phyloP scores from a whole-genome alignment of 257 asterid species.

The Lantana camara region DNA sequence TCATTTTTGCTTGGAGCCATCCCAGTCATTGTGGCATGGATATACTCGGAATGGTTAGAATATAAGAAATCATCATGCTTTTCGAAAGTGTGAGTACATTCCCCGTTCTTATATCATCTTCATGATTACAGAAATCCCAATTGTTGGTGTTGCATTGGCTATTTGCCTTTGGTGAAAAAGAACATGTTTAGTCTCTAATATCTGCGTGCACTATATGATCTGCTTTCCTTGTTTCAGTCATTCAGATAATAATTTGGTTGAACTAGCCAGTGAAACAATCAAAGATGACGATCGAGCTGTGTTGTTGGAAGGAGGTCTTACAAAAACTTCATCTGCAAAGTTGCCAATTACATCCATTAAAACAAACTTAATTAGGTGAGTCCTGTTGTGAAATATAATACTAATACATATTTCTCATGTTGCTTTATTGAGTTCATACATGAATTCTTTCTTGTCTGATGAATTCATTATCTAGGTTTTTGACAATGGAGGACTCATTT shows the following conservation, averaged over 20 bases:
- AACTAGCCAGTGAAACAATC: slow-evolving; percentile 50
- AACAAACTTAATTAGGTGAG: slow-evolving; percentile 66
- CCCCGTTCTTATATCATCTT: slow-evolving; percentile 13
- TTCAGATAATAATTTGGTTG: slow-evolving; percentile 76
- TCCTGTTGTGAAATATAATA: slow-evolving; percentile 16
- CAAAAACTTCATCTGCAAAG: slow-evolving; percentile 66
- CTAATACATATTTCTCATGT: slow-evolving; percentile 7
- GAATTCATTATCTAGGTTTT: slow-evolving; percentile 38
- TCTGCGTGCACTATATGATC: slow-evolving; percentile 26
- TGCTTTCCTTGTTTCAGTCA: slow-evolving; percentile 54
- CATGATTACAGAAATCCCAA: slow-evolving; percentile 8
- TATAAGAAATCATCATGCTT: slow-evolving; percentile 50
- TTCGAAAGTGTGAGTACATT: slow-evolving; percentile 61
- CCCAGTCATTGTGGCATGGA: slow-evolving; percentile 73
- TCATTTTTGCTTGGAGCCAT: slow-evolving; percentile 78
- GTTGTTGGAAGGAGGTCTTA: slow-evolving; percentile 80
- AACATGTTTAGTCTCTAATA: slow-evolving; percentile 13
- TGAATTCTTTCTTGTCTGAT: slow-evolving; percentile 18
- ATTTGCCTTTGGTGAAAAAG: neutral
- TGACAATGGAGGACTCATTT: slow-evolving; percentile 45
- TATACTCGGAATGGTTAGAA: slow-evolving; percentile 78
- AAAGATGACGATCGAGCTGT: slow-evolving; percentile 79
- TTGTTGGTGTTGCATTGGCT: neutral
- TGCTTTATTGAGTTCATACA: slow-evolving; percentile 18
- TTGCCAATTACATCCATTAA: slow-evolving; percentile 48